Conservation (phyloP, 2,329 filamentous ascomycete species). For the Trichoderma atrobrunneum region DNA sequence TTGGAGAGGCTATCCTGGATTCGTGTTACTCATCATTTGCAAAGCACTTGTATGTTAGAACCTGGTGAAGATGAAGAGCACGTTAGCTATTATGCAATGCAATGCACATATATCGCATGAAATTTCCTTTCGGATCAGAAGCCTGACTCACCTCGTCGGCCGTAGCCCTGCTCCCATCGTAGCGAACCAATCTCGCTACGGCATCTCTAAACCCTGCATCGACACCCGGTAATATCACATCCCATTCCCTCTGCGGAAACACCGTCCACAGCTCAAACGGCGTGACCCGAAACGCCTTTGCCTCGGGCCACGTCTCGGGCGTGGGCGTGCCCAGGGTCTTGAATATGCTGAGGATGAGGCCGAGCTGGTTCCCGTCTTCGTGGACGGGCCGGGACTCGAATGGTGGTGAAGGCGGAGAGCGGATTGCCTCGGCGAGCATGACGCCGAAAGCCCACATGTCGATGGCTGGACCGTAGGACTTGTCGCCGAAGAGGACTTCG, state of each 20-base stretch:
- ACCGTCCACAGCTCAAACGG: slow-evolving; percentile 89
- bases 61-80: slow-evolving; percentile 19
- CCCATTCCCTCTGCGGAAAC: slow-evolving; percentile 68
- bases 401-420: slow-evolving; percentile 55
- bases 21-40: background rate
- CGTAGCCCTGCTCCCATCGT: slow-evolving; percentile 66
- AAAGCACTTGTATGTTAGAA: slow-evolving; percentile 25
- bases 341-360: slow-evolving; percentile 89
- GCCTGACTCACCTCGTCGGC: slow-evolving; percentile 49
- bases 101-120: background rate
- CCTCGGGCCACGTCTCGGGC: slow-evolving; percentile 78
- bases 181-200: slow-evolving; percentile 66
- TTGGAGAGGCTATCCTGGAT: background rate
- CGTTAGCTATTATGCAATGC: background rate
- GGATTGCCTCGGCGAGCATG: slow-evolving; percentile 74
- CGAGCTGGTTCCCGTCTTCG: slow-evolving; percentile 87
- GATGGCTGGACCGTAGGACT: slow-evolving; percentile 65
- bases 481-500: slow-evolving; percentile 84
- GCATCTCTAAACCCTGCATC: slow-evolving; percentile 61
- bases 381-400: slow-evolving; percentile 73
- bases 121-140: background rate
- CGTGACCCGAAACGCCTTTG: slow-evolving; percentile 61
- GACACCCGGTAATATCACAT: slow-evolving; percentile 62
- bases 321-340: slow-evolving; percentile 86
- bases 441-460: slow-evolving; percentile 90